Percentiles rank a stretch among this genome's conserved stretches.
Conservation (phyloP, 177 flowering plant species). For the Telopea speciosissima region DNA sequence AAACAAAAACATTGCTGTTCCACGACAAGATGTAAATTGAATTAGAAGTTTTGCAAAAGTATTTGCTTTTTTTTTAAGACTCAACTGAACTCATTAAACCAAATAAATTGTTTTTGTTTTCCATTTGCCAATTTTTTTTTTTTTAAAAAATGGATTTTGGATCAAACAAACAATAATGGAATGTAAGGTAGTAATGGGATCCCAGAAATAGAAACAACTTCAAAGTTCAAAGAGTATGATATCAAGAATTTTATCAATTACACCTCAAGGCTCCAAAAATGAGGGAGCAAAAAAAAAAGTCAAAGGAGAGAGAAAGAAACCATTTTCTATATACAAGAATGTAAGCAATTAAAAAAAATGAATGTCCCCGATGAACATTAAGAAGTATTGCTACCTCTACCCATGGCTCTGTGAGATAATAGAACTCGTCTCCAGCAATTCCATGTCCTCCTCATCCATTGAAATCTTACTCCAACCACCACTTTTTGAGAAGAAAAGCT, state of each 20-base stretch:
- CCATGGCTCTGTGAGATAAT: constrained; percentile 32
- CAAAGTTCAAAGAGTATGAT: neutral
- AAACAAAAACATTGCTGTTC: neutral
- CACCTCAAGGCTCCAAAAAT: constrained; percentile 2
- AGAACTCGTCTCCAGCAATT: constrained; percentile 36
- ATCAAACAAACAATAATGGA: neutral
- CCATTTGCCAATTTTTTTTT: too few species aligned
- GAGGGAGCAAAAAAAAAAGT: neutral
- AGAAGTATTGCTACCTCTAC: constrained; percentile 13
- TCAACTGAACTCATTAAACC: too few species aligned
- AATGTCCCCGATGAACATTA: constrained; percentile 1
- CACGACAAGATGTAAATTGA: neutral
- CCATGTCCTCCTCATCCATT: constrained; percentile 41
- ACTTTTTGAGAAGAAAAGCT: constrained; percentile 40
- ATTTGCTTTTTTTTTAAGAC: neutral
- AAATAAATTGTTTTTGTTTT: neutral
- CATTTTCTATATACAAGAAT: constrained; percentile 11
- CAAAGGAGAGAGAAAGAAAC: neutral
- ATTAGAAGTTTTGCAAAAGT: too few species aligned
- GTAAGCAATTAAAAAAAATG: neutral
- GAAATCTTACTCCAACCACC: constrained; percentile 58
- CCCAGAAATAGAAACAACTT: neutral
- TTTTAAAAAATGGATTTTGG: neutral
- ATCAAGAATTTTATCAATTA: neutral
- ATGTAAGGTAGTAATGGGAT: neutral